phyloP scores from a whole-genome alignment of 2,329 filamentous ascomycete genomes.

The Cercospora sp. region DNA sequence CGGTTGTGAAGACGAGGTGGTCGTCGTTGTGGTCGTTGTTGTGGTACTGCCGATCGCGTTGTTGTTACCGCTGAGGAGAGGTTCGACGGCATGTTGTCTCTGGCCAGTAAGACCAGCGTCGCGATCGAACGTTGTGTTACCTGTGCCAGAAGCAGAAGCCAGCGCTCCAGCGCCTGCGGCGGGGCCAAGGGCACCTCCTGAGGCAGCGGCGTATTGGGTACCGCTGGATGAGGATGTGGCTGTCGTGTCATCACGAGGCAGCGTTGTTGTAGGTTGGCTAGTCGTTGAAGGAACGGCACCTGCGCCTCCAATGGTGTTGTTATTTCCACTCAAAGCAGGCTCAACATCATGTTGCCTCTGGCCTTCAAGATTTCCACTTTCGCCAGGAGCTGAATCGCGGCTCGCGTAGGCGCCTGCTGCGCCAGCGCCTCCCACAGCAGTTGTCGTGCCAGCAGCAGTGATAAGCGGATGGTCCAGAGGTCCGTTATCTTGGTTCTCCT shows the following conservation, averaged over 20 bases:
- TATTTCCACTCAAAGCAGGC: not conserved
- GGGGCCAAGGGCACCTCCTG: not conserved
- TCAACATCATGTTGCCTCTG: conserved; percentile 5
- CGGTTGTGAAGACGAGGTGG: not conserved
- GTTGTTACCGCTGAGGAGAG: conserved; percentile 2
- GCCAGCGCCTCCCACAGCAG: not conserved
- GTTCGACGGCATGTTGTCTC: conserved; percentile 3
- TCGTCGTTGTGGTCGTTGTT: not conserved
- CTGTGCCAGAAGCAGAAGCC: not conserved
- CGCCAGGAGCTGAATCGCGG: not conserved
- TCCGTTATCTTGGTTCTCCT: not conserved
- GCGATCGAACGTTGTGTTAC: not conserved
- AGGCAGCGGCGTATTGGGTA: not conserved
- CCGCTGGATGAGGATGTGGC: not conserved
- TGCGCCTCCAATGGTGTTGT: conserved; percentile 1
- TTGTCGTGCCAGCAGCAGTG: not conserved
- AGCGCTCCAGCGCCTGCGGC: not conserved
- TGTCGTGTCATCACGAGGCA: not conserved
- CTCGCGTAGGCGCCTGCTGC: not conserved
- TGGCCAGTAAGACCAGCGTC: conserved; percentile 1
- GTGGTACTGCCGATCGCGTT: not conserved
- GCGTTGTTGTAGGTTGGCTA: not conserved
- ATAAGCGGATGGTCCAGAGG: conserved; percentile 11
- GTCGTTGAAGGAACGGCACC: not conserved
- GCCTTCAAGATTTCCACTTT: not conserved